A percentile compares a stretch with the other conserved stretches of the same genome.
Conservation (phyloP, 306 rosid genomes). For the Glycyrrhiza uralensis region DNA sequence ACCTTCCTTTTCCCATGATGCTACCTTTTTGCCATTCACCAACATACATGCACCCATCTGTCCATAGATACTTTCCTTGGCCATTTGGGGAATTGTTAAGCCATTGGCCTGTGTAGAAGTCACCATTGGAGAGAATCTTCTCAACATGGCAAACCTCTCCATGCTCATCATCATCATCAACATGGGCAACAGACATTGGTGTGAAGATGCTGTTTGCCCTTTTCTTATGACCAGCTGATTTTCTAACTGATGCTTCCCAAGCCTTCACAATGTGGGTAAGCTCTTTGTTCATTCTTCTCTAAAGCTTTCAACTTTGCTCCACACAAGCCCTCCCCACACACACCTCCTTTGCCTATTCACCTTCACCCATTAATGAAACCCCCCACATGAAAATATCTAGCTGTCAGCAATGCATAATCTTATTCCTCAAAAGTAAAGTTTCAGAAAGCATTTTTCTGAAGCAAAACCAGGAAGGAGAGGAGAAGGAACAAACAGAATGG, state of each 20-base stretch:
- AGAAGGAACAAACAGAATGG: conserved; percentile 7
- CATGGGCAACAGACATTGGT: conserved; percentile 85
- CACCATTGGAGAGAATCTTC: conserved; percentile 67
- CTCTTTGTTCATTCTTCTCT: conserved; percentile 66
- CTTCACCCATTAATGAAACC: conserved; percentile 37
- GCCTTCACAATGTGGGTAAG: conserved; percentile 46
- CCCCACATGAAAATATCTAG: conserved; percentile 4
- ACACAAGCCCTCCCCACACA: background rate
- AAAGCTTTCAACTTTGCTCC: background rate
- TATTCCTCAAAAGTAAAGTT: conserved; percentile 8
- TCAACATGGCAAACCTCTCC: conserved; percentile 49
- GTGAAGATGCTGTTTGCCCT: conserved; percentile 53
- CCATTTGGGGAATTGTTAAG: conserved; percentile 55
- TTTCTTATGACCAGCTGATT: conserved; percentile 53
- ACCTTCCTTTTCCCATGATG: conserved; percentile 65
- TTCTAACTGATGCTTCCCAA: conserved; percentile 74
- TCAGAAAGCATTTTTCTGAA: conserved; percentile 23
- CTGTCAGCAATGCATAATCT: conserved; percentile 26
- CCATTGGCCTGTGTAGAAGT: conserved; percentile 81
- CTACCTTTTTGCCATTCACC: conserved; percentile 82
- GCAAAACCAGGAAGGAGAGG: conserved; percentile 14
- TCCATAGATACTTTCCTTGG: conserved; percentile 83
- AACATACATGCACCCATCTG: conserved; percentile 90
- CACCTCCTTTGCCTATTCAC: conserved; percentile 21
- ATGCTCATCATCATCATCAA: conserved; percentile 59